Conservation (phyloP, 129 eudicot species). For the Pulicaria dysenterica region DNA sequence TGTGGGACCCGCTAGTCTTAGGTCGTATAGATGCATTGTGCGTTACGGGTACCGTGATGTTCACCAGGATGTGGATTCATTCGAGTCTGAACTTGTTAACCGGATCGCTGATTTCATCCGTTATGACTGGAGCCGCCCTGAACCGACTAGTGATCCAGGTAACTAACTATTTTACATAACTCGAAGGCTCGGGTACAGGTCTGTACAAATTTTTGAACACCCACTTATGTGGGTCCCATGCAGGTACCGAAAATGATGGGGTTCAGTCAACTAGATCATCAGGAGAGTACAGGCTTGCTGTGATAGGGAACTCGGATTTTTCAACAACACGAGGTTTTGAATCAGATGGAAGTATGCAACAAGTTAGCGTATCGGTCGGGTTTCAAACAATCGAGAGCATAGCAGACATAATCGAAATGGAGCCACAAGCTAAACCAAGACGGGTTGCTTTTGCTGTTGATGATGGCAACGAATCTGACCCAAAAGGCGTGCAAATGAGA, state of each 20-base stretch:
- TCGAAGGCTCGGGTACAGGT: background rate
- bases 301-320: slow-evolving; percentile 55
- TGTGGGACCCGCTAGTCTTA: slow-evolving; percentile 67
- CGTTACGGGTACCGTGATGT: slow-evolving; percentile 76
- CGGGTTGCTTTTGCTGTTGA: slow-evolving; percentile 59
- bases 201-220: background rate
- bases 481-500: slow-evolving; percentile 43
- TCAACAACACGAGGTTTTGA: slow-evolving; percentile 41
- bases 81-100: slow-evolving; percentile 52
- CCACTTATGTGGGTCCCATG: background rate
- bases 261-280: slow-evolving; percentile 46
- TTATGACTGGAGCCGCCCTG: slow-evolving; percentile 35
- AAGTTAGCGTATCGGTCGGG: slow-evolving; percentile 65
- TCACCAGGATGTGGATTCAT: slow-evolving; percentile 67
- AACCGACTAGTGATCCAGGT: slow-evolving; percentile 29
- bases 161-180: slow-evolving; percentile 3
- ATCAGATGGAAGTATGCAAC: slow-evolving; percentile 53
- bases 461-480: slow-evolving; percentile 40
- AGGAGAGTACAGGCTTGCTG: slow-evolving; percentile 50
- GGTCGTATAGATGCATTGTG: slow-evolving; percentile 77
- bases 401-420: slow-evolving; percentile 72
- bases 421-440: slow-evolving; percentile 49
- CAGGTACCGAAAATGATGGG: slow-evolving; percentile 35
- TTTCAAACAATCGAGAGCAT: slow-evolving; percentile 71
- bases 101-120: slow-evolving; percentile 30